Evolutionary conservation across 768 basidiomycete genomes (phyloP), one percentile per base, ranked within the genome.

Genomic region (Leccinum arenicola): DNA sequence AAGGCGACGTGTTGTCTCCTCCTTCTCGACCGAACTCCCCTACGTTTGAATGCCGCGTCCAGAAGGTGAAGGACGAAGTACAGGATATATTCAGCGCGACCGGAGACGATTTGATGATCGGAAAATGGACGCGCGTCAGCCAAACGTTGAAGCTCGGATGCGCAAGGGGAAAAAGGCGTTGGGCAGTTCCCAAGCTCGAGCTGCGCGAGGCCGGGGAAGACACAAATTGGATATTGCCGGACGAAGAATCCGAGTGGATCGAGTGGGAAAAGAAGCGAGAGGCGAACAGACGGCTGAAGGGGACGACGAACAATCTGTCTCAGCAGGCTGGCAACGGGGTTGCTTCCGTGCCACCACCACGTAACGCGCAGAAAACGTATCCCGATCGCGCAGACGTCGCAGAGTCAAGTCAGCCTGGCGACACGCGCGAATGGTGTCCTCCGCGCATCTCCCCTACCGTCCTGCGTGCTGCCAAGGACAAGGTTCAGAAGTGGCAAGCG

Each of bases 231-330:
- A 65, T 75, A 63, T 55, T 83, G 62, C 80, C 81, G 11, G 74
- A 75, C 25, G 79, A 77, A 17, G 83, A 84, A 65, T 74, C 74
- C 49, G 78, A 80, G 36, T 83, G 83, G 82, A 60, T 72, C 14
- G 74, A 75, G 25, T 80, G 76, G 75, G 82, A 83, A 68, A 70
- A 61, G 58, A 69, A 64, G 60, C 68, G 64, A 52, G 62, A 65
- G 56, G 66, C 65, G 35, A 38, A 35, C 5, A 64, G 62, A 43
- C 57, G 65, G 17, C 54, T 64, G 50, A 68, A 61, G 49, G 58
- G 49, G 47, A 67, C 60, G 51, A 64, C 59, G 1, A 65, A 60
- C 8, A 45, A 21, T 19, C 48, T 52, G 8, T 56, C 64, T 15
- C 66, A 61, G 50, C 61, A 52, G 21, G 50, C 25, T 15, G 54